Evolutionary conservation across 257 asterid species (phyloP).

Genomic region (Solanum ahanhuiri): DNA sequence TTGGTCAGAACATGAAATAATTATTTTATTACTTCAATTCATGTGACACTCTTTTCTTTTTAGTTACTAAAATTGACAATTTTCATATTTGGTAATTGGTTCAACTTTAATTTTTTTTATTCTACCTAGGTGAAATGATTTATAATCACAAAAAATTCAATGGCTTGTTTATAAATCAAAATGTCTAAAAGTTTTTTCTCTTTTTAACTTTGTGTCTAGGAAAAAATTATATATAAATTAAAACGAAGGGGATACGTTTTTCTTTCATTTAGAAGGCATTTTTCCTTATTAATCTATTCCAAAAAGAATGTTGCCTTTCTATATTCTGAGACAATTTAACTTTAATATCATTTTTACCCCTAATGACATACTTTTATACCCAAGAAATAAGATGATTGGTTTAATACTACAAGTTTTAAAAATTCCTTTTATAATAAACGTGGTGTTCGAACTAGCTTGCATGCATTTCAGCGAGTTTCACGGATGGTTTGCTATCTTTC

Average conservation of each 20-base stretch:
- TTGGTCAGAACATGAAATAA: background rate
- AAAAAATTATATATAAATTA: background rate
- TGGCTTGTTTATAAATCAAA: background rate
- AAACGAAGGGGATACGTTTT: background rate
- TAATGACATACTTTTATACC: background rate
- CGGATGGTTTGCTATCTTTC: background rate
- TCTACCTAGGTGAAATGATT: background rate
- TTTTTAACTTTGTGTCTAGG: background rate
- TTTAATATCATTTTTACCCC: background rate
- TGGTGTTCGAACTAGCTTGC: background rate
- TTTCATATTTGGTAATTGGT: too few relatives aligned
- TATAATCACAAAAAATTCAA: background rate
- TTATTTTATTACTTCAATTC: background rate
- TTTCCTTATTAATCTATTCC: too few relatives aligned
- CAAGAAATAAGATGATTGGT: background rate
- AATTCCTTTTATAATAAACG: background rate
- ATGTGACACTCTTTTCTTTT: background rate
- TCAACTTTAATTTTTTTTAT: too few relatives aligned
- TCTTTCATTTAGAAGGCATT: background rate
- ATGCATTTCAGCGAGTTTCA: background rate
- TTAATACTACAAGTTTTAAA: background rate
- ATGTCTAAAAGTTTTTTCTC: background rate
- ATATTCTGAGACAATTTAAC: too few relatives aligned
- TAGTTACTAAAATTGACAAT: background rate
- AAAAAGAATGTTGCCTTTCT: too few relatives aligned